A percentile compares a stretch with the other conserved stretches of the same genome.
phyloP scores from a whole-genome alignment of 495 filamentous ascomycete genomes.

The Aspergillus campestris region DNA sequence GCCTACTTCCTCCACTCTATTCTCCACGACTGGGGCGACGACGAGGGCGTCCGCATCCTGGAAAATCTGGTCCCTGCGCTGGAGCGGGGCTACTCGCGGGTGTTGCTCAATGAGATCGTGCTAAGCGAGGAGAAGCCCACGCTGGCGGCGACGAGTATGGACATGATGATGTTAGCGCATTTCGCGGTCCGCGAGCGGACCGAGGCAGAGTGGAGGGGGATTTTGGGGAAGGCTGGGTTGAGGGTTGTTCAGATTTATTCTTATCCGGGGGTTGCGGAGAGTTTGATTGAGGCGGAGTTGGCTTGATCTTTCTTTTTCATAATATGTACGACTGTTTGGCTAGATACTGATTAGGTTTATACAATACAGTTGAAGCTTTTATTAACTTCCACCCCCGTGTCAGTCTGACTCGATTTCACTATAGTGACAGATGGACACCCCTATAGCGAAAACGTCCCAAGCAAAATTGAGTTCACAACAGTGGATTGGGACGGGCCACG shows the following conservation, averaged over 20 bases:
- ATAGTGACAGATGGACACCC: too few species aligned
- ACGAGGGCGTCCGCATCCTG: constrained; percentile 35
- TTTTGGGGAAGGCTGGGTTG: constrained; percentile 49
- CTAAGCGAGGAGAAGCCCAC: constrained; percentile 34
- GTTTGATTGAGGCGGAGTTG: constrained; percentile 25
- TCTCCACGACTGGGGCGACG: constrained; percentile 32
- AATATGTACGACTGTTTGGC: too few species aligned
- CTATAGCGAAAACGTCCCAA: too few species aligned
- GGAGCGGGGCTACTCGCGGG: constrained; percentile 37
- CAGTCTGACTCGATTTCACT: too few species aligned
- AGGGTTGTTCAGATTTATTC: constrained; percentile 43
- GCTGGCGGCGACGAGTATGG: constrained; percentile 33
- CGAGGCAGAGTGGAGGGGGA: constrained; percentile 14
- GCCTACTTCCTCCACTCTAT: too few species aligned
- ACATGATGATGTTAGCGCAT: constrained; percentile 39
- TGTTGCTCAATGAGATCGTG: constrained; percentile 48
- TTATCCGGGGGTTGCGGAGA: constrained; percentile 16
- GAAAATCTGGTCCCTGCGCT: constrained; percentile 37
- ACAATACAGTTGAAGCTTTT: too few species aligned
- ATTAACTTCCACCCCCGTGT: too few species aligned
- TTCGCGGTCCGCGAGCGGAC: constrained; percentile 28
- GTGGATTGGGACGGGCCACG: too few species aligned
- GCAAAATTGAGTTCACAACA: too few species aligned
- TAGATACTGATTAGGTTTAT: not conserved
- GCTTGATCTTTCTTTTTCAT: constrained; percentile 1